phyloP scores from a whole-genome alignment of 345 rosid genomes.

The Linum lewisii region DNA sequence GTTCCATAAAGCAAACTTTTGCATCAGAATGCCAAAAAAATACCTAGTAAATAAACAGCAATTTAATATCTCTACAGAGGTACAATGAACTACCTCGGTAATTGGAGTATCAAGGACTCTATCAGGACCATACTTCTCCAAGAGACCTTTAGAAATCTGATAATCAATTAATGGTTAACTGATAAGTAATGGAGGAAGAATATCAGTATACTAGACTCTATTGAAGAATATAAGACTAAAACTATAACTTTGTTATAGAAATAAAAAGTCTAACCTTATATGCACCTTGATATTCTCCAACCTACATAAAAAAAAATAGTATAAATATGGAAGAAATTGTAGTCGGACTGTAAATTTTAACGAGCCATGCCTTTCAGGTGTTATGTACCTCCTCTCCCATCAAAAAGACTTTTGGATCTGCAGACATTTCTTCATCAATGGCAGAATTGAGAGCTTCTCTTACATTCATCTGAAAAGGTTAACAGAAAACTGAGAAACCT shows the following conservation, averaged over 20 bases:
- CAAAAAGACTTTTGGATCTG: constrained; percentile 80
- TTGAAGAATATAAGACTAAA: background rate
- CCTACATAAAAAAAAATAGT: constrained; percentile 35
- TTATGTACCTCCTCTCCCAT: constrained; percentile 88
- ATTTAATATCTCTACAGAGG: background rate
- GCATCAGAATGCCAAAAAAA: background rate
- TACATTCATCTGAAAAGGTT: constrained; percentile 48
- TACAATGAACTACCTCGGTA: constrained; percentile 49
- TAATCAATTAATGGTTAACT: background rate
- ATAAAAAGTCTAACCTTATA: constrained; percentile 59
- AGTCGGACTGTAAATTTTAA: background rate
- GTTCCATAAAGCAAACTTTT: background rate
- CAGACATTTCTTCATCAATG: constrained; percentile 91
- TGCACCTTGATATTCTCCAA: constrained; percentile 99
- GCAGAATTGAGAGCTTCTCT: constrained; percentile 83
- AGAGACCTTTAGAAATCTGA: constrained; percentile 67
- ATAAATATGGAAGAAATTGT: constrained; percentile 6
- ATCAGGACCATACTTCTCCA: constrained; percentile 88
- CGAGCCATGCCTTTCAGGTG: background rate
- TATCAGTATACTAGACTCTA: background rate
- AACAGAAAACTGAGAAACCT: background rate
- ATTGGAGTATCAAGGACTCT: constrained; percentile 93
- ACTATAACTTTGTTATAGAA: background rate
- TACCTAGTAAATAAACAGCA: background rate
- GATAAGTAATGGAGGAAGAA: background rate